Evolutionary conservation across 2,329 filamentous ascomycete species (phyloP).

Genomic region (Fusarium devonianum): DNA sequence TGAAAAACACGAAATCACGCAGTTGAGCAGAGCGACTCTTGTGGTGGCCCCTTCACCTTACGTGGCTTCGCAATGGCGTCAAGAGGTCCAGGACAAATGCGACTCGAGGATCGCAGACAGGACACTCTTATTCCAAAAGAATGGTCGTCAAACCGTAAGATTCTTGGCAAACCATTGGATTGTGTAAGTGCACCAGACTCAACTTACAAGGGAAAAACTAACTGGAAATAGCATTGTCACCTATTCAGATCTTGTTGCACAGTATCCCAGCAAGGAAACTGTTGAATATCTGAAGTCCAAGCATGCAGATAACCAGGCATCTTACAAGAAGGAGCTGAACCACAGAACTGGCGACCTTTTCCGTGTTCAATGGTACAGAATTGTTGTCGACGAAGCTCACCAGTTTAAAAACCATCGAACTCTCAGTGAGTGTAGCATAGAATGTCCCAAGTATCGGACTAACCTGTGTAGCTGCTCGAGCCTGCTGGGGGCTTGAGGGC

Average conservation of each 20-base stretch:
- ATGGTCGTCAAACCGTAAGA: too few species aligned
- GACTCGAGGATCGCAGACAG: too few species aligned
- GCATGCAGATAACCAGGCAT: not conserved
- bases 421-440: constrained; percentile 38
- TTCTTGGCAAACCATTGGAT: too few species aligned
- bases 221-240: constrained; percentile 40
- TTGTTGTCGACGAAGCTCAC: constrained; percentile 66
- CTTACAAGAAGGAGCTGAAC: constrained; percentile 43
- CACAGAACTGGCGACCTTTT: constrained; percentile 41
- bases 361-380: constrained; percentile 54
- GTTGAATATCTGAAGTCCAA: not conserved
- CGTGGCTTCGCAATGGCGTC: too few species aligned
- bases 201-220: not conserved
- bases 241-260: constrained; percentile 39
- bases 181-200: constrained; percentile 8
- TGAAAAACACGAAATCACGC: constrained; percentile 44
- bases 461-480: constrained; percentile 21
- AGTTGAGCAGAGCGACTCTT: constrained; percentile 48
- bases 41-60: constrained; percentile 33
- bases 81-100: too few species aligned
- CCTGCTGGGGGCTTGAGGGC: constrained; percentile 37
- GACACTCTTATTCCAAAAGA: too few species aligned
- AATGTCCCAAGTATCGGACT: too few species aligned
- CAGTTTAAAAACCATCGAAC: constrained; percentile 58
- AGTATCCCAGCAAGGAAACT: constrained; percentile 13